Conservation (phyloP, 345 rosid genomes). For the Orychophragmus violaceus region DNA sequence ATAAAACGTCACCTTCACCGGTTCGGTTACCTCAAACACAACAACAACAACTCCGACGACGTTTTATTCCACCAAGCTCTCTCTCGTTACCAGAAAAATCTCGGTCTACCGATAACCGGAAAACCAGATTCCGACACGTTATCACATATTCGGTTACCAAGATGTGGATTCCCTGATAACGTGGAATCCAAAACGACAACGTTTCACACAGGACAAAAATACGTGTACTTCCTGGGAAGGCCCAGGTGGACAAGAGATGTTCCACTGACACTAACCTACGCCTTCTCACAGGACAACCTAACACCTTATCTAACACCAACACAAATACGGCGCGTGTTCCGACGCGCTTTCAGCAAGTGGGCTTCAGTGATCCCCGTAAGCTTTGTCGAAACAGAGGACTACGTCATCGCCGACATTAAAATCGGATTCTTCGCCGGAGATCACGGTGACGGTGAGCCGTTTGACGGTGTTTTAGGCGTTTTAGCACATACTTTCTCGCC, state of each 20-base stretch:
- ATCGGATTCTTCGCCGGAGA: conserved; percentile 77
- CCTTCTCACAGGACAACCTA: conserved; percentile 52
- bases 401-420: conserved; percentile 58
- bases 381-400: conserved; percentile 51
- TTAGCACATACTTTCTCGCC: conserved; percentile 81
- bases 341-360: conserved; percentile 60
- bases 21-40: conserved; percentile 42
- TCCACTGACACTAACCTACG: conserved; percentile 60
- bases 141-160: conserved; percentile 38
- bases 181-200: conserved; percentile 11
- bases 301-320: conserved; percentile 35
- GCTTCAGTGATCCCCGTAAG: conserved; percentile 64
- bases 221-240: conserved; percentile 51
- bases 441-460: conserved; percentile 87
- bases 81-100: conserved; percentile 38
- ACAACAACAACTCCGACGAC: conserved; percentile 29
- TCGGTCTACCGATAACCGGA: conserved; percentile 49
- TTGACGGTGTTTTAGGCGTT: conserved; percentile 80
- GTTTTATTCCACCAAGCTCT: conserved; percentile 37
- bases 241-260: conserved; percentile 57
- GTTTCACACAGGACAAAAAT: conserved; percentile 25
- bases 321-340: conserved; percentile 40
- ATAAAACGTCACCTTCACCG: conserved; percentile 47
- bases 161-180: conserved; percentile 55
- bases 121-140: conserved; percentile 48